Evolutionary conservation across 257 asterid species (phyloP).

Genomic region (Cinchona pubescens): DNA sequence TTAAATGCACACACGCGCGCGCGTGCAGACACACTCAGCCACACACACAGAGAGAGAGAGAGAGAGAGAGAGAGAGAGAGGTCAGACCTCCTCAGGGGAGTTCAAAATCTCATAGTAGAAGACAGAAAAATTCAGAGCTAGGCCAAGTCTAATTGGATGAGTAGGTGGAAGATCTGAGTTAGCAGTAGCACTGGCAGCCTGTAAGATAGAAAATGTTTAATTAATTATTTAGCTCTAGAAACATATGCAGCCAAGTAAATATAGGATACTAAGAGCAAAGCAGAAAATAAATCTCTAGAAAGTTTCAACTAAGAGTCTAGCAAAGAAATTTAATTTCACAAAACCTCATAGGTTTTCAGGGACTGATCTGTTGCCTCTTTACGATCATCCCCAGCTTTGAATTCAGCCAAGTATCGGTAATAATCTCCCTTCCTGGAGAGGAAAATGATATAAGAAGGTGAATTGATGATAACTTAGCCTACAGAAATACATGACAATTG

Average conservation of each 20-base stretch:
- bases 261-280: not conserved
- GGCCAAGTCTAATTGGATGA: conserved; percentile 75
- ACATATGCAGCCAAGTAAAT: not conserved
- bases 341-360: conserved; percentile 60
- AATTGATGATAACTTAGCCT: not conserved
- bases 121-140: conserved; percentile 70
- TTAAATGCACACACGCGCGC: not conserved
- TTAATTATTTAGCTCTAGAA: conserved; percentile 6
- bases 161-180: conserved; percentile 65
- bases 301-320: not conserved
- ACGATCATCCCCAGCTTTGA: conserved; percentile 49
- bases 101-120: conserved; percentile 74
- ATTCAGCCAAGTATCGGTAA: conserved; percentile 58
- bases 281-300: not conserved
- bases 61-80: conserved; percentile 1
- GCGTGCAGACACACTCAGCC: not conserved
- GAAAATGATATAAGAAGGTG: not conserved
- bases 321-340: conserved; percentile 1
- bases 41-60: not conserved
- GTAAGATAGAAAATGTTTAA: conserved; percentile 21
- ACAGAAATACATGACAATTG: not conserved
- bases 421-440: conserved; percentile 60
- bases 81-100: conserved; percentile 66
- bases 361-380: conserved; percentile 59
- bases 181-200: conserved; percentile 77